Percentiles rank a stretch among this genome's conserved stretches.
Conservation (phyloP, 2,329 filamentous ascomycete genomes). For the Fusarium drepaniforme region DNA sequence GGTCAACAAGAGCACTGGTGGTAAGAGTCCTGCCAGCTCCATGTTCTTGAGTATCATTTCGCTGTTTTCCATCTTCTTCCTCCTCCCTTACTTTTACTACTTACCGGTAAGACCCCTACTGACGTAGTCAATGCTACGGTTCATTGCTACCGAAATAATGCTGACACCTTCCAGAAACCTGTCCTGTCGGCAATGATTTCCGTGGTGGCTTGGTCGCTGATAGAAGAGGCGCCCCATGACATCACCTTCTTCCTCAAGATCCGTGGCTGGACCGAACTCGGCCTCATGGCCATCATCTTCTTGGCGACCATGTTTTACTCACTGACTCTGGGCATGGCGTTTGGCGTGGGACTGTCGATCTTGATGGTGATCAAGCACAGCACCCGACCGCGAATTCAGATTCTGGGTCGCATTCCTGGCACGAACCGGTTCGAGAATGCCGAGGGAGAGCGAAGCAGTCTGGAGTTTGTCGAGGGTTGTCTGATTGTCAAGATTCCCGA, state of each 20-base stretch:
- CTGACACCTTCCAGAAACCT: constrained; percentile 74
- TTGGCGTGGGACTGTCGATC: constrained; percentile 91
- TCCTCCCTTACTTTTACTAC: constrained; percentile 94
- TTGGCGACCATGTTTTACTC: constrained; percentile 95
- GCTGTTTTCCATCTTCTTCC: constrained; percentile 81
- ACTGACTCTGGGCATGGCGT: constrained; percentile 90
- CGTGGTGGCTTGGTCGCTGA: constrained; percentile 92
- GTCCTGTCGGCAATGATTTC: constrained; percentile 95
- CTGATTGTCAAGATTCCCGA: constrained; percentile 98
- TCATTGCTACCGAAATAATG: background rate
- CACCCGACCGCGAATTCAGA: constrained; percentile 94
- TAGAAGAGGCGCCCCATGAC: constrained; percentile 96
- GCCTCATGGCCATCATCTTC: constrained; percentile 92
- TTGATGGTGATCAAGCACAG: constrained; percentile 91
- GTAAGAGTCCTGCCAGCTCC: constrained; percentile 93
- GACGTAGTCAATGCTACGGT: background rate
- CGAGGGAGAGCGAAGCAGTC: constrained; percentile 75
- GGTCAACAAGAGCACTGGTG: constrained; percentile 92
- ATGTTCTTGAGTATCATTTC: constrained; percentile 88
- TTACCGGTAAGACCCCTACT: constrained; percentile 77
- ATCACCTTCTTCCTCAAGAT: constrained; percentile 90
- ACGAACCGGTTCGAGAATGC: constrained; percentile 90
- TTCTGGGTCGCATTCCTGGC: constrained; percentile 88
- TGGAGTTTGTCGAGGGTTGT: constrained; percentile 93
- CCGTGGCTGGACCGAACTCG: constrained; percentile 85